phyloP scores from a whole-genome alignment of 2,329 filamentous ascomycete genomes.

The Paecilomyces dactylethromorphus region DNA sequence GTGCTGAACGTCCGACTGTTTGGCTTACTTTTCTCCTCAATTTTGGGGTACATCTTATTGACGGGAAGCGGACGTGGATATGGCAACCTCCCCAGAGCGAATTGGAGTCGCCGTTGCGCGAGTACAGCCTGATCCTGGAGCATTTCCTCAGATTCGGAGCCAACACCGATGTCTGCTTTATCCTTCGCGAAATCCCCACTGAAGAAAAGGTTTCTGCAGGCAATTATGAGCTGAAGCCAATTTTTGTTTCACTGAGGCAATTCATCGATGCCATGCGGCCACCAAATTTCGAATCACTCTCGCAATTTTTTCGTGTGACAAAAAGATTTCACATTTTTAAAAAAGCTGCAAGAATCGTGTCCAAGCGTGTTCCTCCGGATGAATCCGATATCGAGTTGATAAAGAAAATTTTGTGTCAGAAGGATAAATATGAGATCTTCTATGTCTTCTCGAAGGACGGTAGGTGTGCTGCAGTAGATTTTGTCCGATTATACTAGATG shows the following conservation, averaged over 20 bases:
- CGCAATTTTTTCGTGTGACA: background rate
- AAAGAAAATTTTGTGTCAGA: background rate
- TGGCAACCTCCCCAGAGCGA: background rate
- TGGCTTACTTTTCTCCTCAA: background rate
- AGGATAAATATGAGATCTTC: background rate
- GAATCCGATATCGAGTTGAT: background rate
- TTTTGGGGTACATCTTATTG: background rate
- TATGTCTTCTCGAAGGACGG: background rate
- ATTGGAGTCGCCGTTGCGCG: background rate
- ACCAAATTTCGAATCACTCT: background rate
- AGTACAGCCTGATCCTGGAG: background rate
- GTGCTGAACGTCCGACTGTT: background rate
- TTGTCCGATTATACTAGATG: background rate
- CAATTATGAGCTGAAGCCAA: background rate
- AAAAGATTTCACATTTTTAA: background rate
- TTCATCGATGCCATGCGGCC: background rate
- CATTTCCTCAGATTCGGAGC: background rate
- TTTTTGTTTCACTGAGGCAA: background rate
- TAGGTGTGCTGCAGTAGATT: background rate
- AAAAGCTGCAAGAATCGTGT: background rate
- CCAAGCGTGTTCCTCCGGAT: background rate
- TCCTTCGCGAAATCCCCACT: background rate
- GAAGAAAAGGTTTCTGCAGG: background rate
- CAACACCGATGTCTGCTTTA: background rate
- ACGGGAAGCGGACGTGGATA: background rate